A percentile compares a stretch with the other conserved stretches of the same genome.
Conservation (phyloP, 441 rosid species). For the Syzygium malaccense region DNA sequence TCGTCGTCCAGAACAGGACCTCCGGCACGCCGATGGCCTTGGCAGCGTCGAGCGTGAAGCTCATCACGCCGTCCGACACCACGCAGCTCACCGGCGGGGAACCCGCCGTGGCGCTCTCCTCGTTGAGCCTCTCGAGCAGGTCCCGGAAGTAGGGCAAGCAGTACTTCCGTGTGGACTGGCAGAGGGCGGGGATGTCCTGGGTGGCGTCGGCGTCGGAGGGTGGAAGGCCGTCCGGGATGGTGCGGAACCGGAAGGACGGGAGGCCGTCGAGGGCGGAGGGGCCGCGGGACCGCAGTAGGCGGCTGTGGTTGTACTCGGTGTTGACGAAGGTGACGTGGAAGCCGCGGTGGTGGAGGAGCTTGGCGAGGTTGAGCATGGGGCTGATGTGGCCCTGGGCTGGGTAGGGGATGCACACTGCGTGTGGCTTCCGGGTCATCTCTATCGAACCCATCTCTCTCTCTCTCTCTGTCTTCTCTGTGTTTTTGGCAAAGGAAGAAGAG, state of each 20-base stretch:
- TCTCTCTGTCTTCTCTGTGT: background rate
- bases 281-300: background rate
- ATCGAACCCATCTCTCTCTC: background rate
- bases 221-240: background rate
- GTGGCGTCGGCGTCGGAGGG: background rate
- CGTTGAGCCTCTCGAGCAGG: background rate
- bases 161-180: background rate
- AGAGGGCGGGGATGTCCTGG: background rate
- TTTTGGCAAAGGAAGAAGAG: background rate
- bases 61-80: background rate
- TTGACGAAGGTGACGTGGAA: constrained; percentile 3
- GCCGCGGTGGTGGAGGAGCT: background rate
- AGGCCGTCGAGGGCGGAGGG: background rate
- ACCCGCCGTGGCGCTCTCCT: background rate
- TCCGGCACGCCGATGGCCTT: background rate
- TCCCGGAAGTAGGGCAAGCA: background rate
- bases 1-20: background rate
- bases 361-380: constrained; percentile 4
- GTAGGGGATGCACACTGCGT: background rate
- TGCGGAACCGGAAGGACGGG: background rate
- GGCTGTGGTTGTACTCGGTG: constrained; percentile 1
- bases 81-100: background rate
- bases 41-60: background rate
- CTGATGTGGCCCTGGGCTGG: constrained; percentile 6
- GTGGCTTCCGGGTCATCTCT: background rate